These are phyloP conservation scores for Candida silvatica DNA, from an alignment of 805 yeast genomes.

Conservation along the genomic window DNA sequence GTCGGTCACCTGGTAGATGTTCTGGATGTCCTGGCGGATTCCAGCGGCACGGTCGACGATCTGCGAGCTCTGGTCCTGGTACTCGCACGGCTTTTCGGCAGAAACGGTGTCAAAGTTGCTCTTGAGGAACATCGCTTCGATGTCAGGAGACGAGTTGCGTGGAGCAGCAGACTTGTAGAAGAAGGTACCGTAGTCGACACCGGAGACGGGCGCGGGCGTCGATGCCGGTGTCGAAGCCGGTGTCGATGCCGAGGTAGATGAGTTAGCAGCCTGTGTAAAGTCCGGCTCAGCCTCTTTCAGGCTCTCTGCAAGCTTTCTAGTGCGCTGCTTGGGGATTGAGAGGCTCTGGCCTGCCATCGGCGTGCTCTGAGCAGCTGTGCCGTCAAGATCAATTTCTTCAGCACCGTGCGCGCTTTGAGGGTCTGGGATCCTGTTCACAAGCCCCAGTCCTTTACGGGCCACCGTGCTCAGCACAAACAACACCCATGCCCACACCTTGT, in stretches of 20 bases:
- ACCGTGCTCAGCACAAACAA: constrained; percentile 12
- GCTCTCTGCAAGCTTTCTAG: too few species aligned
- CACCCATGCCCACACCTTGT: constrained; percentile 17
- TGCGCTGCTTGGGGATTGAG: too few species aligned
- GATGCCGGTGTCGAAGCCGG: too few species aligned
- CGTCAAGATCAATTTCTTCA: constrained; percentile 2
- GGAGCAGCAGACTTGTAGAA: constrained; percentile 10
- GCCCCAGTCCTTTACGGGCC: constrained; percentile 7
- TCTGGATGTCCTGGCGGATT: constrained; percentile 1
- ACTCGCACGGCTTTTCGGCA: background rate
- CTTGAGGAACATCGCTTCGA: constrained; percentile 14
- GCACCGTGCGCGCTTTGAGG: too few species aligned
- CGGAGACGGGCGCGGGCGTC: too few species aligned
- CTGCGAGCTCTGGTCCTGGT: constrained; percentile 3
- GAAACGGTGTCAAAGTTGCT: constrained; percentile 6
- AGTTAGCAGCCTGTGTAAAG: background rate
- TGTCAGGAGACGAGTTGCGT: constrained; percentile 6
- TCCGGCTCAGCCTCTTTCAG: background rate
- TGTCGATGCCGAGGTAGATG: background rate
- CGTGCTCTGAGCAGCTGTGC: constrained; percentile 2
- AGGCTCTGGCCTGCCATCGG: background rate
- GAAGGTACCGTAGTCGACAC: constrained; percentile 20
- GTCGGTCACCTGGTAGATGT: background rate
- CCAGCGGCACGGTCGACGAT: background rate
- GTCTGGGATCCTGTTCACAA: constrained; percentile 17